Conservation (phyloP, 768 basidiomycete genomes). For the Austroboletus eburneus region DNA sequence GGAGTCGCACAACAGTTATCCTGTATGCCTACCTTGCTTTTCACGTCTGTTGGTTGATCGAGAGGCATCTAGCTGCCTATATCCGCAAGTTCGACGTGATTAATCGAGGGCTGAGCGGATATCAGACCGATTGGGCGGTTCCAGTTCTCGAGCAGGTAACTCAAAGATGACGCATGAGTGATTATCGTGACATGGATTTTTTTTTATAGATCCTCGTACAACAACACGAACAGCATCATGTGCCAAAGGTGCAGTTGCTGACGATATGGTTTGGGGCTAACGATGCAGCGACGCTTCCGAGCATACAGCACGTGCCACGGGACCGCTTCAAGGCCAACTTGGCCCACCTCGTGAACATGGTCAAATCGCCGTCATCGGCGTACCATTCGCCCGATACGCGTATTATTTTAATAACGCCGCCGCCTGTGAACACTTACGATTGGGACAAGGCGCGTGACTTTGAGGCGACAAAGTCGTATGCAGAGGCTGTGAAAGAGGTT, state of each 20-base stretch:
- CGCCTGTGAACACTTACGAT: conserved; percentile 70
- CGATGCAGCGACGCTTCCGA: conserved; percentile 66
- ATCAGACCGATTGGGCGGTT: conserved; percentile 83
- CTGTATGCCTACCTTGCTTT: conserved; percentile 13
- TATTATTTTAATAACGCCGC: conserved; percentile 80
- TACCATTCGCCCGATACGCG: conserved; percentile 69
- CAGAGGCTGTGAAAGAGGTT: conserved; percentile 62
- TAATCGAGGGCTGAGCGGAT: conserved; percentile 81
- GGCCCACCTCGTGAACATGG: conserved; percentile 52
- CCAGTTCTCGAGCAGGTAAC: conserved; percentile 72
- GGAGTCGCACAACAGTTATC: conserved; percentile 70
- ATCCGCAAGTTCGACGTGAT: conserved; percentile 78
- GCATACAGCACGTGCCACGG: conserved; percentile 74
- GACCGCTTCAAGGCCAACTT: conserved; percentile 63
- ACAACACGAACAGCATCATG: conserved; percentile 40
- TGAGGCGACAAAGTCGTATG: conserved; percentile 61
- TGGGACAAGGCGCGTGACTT: conserved; percentile 54
- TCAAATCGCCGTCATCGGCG: conserved; percentile 57
- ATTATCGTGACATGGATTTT: background rate
- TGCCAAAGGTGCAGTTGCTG: conserved; percentile 65
- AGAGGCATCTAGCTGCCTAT: conserved; percentile 55
- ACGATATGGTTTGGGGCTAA: conserved; percentile 91
- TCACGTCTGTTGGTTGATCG: background rate
- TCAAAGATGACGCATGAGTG: background rate
- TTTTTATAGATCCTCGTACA: conserved; percentile 53